phyloP scores from a whole-genome alignment of 2,329 filamentous ascomycete species.

The Aspergillus fumigatus region DNA sequence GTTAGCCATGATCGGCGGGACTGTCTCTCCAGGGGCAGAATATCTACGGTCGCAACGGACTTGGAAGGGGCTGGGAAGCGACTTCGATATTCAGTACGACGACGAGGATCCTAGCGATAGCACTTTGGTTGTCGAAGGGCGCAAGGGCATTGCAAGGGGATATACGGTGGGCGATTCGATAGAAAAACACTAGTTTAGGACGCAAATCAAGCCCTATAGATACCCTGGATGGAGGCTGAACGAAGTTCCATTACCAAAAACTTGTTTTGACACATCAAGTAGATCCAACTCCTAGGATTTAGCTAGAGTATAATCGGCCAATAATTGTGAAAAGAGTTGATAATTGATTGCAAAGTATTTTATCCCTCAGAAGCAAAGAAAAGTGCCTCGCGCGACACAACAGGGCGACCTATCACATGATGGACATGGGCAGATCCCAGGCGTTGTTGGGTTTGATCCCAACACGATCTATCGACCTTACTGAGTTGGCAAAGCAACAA shows the following conservation, averaged over 20 bases:
- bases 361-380: neutral
- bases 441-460: conserved; percentile 15
- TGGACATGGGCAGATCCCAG: conserved; percentile 14
- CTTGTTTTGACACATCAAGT: neutral
- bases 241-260: neutral
- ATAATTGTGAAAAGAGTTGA: neutral
- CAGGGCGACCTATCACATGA: conserved; percentile 23
- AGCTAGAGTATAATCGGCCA: neutral
- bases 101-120: conserved; percentile 49
- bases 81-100: conserved; percentile 64
- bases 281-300: neutral
- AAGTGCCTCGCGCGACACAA: neutral
- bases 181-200: conserved; percentile 30
- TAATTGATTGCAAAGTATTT: neutral
- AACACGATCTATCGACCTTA: conserved; percentile 9
- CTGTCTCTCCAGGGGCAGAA: conserved; percentile 87
- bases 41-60: conserved; percentile 76
- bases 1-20: conserved; percentile 74
- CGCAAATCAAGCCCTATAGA: conserved; percentile 1
- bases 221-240: conserved; percentile 3
- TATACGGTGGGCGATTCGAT: conserved; percentile 68
- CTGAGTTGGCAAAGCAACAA: conserved; percentile 20
- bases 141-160: conserved; percentile 81
- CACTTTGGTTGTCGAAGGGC: conserved; percentile 74
- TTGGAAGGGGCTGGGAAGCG: conserved; percentile 87